phyloP scores from a whole-genome alignment of 208 protist species.

The Leishmania amazonensis region DNA sequence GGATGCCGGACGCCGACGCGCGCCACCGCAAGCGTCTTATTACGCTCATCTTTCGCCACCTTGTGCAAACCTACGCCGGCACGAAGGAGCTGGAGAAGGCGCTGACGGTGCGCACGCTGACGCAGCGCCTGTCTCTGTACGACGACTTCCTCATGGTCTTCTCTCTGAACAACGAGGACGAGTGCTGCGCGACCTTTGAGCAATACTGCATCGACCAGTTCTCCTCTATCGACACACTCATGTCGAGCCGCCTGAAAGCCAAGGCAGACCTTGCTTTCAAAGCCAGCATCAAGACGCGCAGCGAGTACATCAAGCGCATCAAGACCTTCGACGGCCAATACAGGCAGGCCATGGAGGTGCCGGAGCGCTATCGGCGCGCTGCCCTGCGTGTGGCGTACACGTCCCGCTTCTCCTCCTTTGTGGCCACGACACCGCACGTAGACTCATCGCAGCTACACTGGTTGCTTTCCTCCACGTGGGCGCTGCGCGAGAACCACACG shows the following conservation, averaged over 20 bases:
- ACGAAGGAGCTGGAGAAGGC: conserved; percentile 78
- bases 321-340: conserved; percentile 70
- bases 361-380: conserved; percentile 29
- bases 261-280: conserved; percentile 77
- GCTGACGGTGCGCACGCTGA: conserved; percentile 65
- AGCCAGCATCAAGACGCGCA: conserved; percentile 60
- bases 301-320: conserved; percentile 83
- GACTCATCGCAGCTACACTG: conserved; percentile 53
- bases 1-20: conserved; percentile 58
- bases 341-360: conserved; percentile 43
- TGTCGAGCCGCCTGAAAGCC: conserved; percentile 65
- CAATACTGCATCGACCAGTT: conserved; percentile 54
- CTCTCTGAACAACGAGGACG: conserved; percentile 35
- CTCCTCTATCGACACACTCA: conserved; percentile 59
- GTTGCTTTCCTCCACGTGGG: conserved; percentile 40
- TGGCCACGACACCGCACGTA: conserved; percentile 46
- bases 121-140: conserved; percentile 77
- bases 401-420: conserved; percentile 57
- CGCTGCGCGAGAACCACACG: conserved; percentile 26
- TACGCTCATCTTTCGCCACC: conserved; percentile 62
- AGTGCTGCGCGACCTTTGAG: conserved; percentile 57
- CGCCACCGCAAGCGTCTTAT: conserved; percentile 47
- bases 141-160: conserved; percentile 61
- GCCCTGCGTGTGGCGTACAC: conserved; percentile 46
- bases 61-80: conserved; percentile 59